phyloP scores from a whole-genome alignment of 2,329 filamentous ascomycete species.

The Verticillium isaacii region DNA sequence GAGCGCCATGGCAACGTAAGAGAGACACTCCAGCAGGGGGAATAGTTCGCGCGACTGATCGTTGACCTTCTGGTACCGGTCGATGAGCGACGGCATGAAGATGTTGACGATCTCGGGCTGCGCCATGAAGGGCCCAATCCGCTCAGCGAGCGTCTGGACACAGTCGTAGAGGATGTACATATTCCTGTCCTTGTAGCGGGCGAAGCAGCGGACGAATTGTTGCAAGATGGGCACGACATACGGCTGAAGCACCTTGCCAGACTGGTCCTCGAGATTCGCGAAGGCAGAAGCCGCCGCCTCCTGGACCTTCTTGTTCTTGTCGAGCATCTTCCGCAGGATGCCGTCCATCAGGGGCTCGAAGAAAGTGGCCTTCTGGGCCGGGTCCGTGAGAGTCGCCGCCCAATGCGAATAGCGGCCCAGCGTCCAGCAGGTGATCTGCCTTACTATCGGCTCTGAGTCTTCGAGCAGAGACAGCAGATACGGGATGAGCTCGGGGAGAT shows the following conservation, averaged over 20 bases:
- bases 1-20: conserved; percentile 86
- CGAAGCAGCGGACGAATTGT: conserved; percentile 90
- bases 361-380: conserved; percentile 64
- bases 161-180: conserved; percentile 99
- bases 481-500: conserved; percentile 83
- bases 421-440: conserved; percentile 98
- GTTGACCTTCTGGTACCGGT: conserved; percentile 79
- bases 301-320: conserved; percentile 96
- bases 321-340: conserved; percentile 89
- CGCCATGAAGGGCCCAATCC: conserved; percentile 78
- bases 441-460: conserved; percentile 83
- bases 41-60: conserved; percentile 93
- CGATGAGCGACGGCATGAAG: conserved; percentile 89
- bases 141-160: conserved; percentile 92
- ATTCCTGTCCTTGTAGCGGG: conserved; percentile 95
- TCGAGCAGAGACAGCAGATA: conserved; percentile 84
- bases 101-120: conserved; percentile 73
- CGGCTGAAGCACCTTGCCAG: conserved; percentile 71
- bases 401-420: conserved; percentile 89
- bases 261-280: conserved; percentile 91
- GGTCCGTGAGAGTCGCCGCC: conserved; percentile 72
- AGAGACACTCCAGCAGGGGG: conserved; percentile 90
- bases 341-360: conserved; percentile 98
- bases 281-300: conserved; percentile 95
- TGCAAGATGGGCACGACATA: conserved; percentile 88